These are phyloP conservation scores for Verticillium dahliae DNA, from an alignment of 2,329 filamentous ascomycete genomes.

Conservation along the genomic window DNA sequence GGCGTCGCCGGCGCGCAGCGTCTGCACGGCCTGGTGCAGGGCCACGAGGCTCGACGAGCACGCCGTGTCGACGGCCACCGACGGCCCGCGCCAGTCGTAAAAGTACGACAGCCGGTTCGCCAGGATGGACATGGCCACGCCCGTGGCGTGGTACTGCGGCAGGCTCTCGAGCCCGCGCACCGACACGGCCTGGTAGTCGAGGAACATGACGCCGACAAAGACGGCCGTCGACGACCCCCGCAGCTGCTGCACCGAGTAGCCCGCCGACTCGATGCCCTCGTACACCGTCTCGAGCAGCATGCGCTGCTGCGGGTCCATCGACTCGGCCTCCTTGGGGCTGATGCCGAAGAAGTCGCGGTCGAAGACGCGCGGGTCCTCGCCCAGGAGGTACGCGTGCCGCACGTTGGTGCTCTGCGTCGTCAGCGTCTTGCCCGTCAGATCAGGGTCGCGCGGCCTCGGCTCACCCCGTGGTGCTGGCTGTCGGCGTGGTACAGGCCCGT, in stretches of 20 bases:
- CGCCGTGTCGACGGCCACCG: constrained; percentile 19
- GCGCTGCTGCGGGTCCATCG: constrained; percentile 28
- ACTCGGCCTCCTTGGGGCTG: constrained; percentile 19
- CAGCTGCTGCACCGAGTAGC: constrained; percentile 15
- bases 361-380: constrained; percentile 17
- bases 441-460: no score
- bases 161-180: constrained; percentile 14
- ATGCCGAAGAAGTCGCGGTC: constrained; percentile 21
- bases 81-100: constrained; percentile 31
- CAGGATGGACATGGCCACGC: constrained; percentile 17
- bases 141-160: constrained; percentile 14
- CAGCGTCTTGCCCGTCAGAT: no score
- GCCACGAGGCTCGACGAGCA: constrained; percentile 17
- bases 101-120: constrained; percentile 33
- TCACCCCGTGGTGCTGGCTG: no score
- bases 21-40: constrained; percentile 15
- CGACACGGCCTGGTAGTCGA: constrained; percentile 22
- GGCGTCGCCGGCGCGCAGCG: constrained; percentile 11
- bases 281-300: constrained; percentile 26
- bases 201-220: constrained; percentile 25
- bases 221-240: constrained; percentile 22
- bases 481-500: no score
- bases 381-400: no score
- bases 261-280: constrained; percentile 27
- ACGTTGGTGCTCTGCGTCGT: no score